phyloP scores from a whole-genome alignment of 768 basidiomycete genomes.

The Suillus paluster region DNA sequence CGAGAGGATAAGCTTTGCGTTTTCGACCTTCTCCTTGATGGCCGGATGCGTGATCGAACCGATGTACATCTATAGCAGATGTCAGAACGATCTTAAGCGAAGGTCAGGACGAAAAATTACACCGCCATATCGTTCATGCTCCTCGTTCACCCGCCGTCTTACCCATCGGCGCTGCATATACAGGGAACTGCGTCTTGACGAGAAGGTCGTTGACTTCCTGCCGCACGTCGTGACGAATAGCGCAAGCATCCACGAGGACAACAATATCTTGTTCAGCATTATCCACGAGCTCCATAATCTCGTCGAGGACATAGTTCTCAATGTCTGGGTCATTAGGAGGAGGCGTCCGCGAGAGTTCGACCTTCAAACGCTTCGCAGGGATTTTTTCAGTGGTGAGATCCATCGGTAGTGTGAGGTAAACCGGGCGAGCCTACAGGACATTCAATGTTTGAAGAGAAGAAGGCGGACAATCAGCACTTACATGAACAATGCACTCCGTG shows the following conservation, averaged over 20 bases:
- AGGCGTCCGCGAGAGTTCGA: slow-evolving; percentile 53
- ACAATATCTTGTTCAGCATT: slow-evolving; percentile 64
- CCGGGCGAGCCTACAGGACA: slow-evolving; percentile 70
- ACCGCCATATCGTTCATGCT: slow-evolving; percentile 76
- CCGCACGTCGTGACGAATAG: slow-evolving; percentile 69
- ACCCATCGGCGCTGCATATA: slow-evolving; percentile 81
- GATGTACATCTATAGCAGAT: slow-evolving; percentile 64
- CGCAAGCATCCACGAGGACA: slow-evolving; percentile 83
- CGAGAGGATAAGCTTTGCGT: slow-evolving; percentile 74
- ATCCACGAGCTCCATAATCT: slow-evolving; percentile 68
- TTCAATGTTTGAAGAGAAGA: not conserved
- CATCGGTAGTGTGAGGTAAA: slow-evolving; percentile 86
- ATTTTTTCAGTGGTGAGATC: slow-evolving; percentile 77
- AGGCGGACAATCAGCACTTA: slow-evolving; percentile 20
- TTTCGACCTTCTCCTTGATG: slow-evolving; percentile 74
- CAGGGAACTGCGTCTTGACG: slow-evolving; percentile 67
- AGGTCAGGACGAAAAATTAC: slow-evolving; percentile 46
- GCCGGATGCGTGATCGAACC: slow-evolving; percentile 70
- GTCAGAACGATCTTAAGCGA: slow-evolving; percentile 7
- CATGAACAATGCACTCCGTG: slow-evolving; percentile 64
- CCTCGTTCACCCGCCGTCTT: slow-evolving; percentile 76
- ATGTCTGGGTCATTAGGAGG: slow-evolving; percentile 59
- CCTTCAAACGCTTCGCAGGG: slow-evolving; percentile 62
- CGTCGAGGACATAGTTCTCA: slow-evolving; percentile 72
- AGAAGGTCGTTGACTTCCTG: slow-evolving; percentile 67